phyloP scores from a whole-genome alignment of 192 early-diverging fungal species.

The Jimgerdemannia flammicorona region DNA sequence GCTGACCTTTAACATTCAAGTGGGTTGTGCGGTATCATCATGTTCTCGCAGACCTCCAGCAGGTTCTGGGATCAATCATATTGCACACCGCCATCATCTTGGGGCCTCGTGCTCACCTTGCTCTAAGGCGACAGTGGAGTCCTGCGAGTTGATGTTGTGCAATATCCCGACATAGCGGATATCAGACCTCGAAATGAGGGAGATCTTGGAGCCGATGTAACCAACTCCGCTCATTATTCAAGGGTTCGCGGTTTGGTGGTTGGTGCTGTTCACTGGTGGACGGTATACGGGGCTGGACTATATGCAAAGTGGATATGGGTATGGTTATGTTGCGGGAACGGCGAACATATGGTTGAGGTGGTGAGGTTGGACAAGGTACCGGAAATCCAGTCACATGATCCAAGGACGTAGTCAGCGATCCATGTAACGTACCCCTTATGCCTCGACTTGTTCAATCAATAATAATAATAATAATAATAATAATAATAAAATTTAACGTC shows the following conservation, averaged over 20 bases:
- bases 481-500: too few species aligned
- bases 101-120: constrained; percentile 50
- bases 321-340: background rate
- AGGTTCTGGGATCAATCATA: background rate
- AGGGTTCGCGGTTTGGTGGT: background rate
- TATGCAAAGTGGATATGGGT: background rate
- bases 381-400: background rate
- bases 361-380: background rate
- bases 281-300: background rate
- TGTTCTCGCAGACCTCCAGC: too few species aligned
- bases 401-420: background rate
- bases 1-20: too few species aligned
- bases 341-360: background rate
- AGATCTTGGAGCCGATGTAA: constrained; percentile 60
- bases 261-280: background rate
- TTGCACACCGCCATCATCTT: background rate
- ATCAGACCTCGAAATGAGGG: constrained; percentile 81
- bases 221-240: background rate
- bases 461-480: too few species aligned
- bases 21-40: too few species aligned
- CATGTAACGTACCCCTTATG: background rate
- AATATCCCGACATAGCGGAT: constrained; percentile 92
- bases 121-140: constrained; percentile 87
- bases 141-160: constrained; percentile 78
- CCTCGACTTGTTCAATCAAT: too few species aligned